Conservation (phyloP, 2,329 filamentous ascomycete genomes). For the Talaromyces piceae region DNA sequence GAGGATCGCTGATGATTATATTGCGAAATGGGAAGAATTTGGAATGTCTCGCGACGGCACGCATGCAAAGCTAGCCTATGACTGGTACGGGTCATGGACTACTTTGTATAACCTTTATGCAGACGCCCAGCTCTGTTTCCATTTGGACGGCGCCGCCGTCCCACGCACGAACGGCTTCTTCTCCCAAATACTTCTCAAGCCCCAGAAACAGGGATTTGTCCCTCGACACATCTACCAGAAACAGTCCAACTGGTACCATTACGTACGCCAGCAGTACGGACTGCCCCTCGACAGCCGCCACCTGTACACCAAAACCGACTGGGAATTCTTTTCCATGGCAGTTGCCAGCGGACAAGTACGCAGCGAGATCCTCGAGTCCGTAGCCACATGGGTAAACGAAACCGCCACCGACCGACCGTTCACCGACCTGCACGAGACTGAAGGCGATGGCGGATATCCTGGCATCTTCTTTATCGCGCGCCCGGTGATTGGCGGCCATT, state of each 20-base stretch:
- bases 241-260: conserved; percentile 73
- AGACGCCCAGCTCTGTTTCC: conserved; percentile 74
- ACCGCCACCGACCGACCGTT: conserved; percentile 68
- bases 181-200: conserved; percentile 22
- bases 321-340: conserved; percentile 83
- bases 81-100: conserved; percentile 74
- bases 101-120: conserved; percentile 81
- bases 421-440: conserved; percentile 76
- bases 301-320: conserved; percentile 81
- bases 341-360: conserved; percentile 63
- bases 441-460: conserved; percentile 67
- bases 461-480: conserved; percentile 70
- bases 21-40: conserved; percentile 63
- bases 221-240: conserved; percentile 68
- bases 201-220: conserved; percentile 52
- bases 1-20: conserved; percentile 57
- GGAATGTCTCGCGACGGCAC: conserved; percentile 62
- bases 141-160: conserved; percentile 35
- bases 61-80: conserved; percentile 72
- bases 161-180: not conserved
- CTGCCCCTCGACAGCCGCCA: conserved; percentile 75
- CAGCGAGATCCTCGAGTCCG: conserved; percentile 62
- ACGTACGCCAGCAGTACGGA: conserved; percentile 73
- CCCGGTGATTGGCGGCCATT: conserved; percentile 79
- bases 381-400: conserved; percentile 78